Percentiles rank a stretch among this genome's conserved stretches.
phyloP scores from a whole-genome alignment of 2,329 filamentous ascomycete genomes.

The Ampelomyces quisqualis region DNA sequence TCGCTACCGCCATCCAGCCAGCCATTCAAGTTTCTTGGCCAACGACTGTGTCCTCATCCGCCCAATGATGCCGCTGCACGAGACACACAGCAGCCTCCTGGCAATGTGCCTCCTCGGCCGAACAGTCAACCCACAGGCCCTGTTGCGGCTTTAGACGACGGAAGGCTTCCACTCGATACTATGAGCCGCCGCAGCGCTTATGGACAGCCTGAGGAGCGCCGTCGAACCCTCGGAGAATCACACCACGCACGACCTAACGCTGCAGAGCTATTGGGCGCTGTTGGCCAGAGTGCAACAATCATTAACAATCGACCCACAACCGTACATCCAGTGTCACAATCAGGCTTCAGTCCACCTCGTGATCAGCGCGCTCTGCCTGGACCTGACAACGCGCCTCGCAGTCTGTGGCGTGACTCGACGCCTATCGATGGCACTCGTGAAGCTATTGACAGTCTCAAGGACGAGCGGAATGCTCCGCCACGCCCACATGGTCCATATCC shows the following conservation, averaged over 20 bases:
- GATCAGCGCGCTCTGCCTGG: constrained; percentile 23
- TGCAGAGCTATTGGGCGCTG: constrained; percentile 34
- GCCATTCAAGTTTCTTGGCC: constrained; percentile 36
- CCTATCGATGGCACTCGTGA: constrained; percentile 31
- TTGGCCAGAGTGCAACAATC: constrained; percentile 20
- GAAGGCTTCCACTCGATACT: constrained; percentile 25
- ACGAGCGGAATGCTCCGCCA: constrained; percentile 36
- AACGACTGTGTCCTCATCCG: constrained; percentile 35
- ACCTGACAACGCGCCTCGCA: constrained; percentile 25
- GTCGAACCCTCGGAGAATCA: constrained; percentile 40
- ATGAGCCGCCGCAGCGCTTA: constrained; percentile 29
- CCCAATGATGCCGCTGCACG: constrained; percentile 30
- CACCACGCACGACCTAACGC: constrained; percentile 38
- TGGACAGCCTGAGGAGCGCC: constrained; percentile 36
- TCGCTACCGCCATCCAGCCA: constrained; percentile 34
- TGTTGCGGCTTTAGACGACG: constrained; percentile 26
- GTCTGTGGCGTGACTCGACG: constrained; percentile 34
- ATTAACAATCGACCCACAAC: constrained; percentile 42
- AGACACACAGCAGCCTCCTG: constrained; percentile 27
- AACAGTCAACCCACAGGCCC: constrained; percentile 44
- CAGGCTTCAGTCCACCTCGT: constrained; percentile 41
- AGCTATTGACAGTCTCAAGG: constrained; percentile 25
- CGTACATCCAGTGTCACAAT: constrained; percentile 44
- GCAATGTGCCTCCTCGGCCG: constrained; percentile 40
- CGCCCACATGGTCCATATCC: constrained; percentile 37